Conservation (phyloP, 179 eudicot genomes). For the Patellifolia procumbens region DNA sequence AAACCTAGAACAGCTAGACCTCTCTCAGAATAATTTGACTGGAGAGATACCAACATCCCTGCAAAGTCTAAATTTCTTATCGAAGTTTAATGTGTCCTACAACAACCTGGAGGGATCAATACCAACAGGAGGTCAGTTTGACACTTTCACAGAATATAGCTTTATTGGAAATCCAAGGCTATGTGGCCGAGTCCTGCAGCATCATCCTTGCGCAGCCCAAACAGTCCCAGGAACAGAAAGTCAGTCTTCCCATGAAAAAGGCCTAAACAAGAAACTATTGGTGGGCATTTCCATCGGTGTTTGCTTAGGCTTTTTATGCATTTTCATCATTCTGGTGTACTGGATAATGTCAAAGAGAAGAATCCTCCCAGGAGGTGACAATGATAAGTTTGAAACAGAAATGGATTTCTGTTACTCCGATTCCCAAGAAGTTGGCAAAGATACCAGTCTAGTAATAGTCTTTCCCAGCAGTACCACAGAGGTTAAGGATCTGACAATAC, state of each 20-base stretch:
- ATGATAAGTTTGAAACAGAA: conserved; percentile 44
- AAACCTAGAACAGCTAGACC: conserved; percentile 67
- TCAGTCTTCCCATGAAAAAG: conserved; percentile 24
- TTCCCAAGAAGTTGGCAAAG: conserved; percentile 49
- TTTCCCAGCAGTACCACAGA: conserved; percentile 57
- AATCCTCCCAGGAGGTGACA: conserved; percentile 59
- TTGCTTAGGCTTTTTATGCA: conserved; percentile 51
- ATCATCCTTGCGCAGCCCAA: conserved; percentile 38
- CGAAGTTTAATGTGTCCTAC: conserved; percentile 74
- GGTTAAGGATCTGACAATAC: conserved; percentile 61
- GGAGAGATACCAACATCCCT: conserved; percentile 78
- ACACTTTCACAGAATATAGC: conserved; percentile 57
- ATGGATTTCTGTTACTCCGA: conserved; percentile 46
- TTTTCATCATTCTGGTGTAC: conserved; percentile 46
- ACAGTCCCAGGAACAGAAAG: conserved; percentile 27
- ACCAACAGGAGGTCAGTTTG: conserved; percentile 86
- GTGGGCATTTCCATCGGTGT: conserved; percentile 62
- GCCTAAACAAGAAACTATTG: conserved; percentile 48
- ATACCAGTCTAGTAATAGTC: conserved; percentile 61
- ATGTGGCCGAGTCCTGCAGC: conserved; percentile 52
- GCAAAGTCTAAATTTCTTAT: conserved; percentile 63
- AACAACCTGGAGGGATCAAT: conserved; percentile 76
- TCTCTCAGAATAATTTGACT: conserved; percentile 62
- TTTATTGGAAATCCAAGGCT: conserved; percentile 56
- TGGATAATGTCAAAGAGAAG: conserved; percentile 71